Evolutionary conservation across 1,284 basidiomycete species (phyloP).

Genomic region (Neolentinus lepideus): DNA sequence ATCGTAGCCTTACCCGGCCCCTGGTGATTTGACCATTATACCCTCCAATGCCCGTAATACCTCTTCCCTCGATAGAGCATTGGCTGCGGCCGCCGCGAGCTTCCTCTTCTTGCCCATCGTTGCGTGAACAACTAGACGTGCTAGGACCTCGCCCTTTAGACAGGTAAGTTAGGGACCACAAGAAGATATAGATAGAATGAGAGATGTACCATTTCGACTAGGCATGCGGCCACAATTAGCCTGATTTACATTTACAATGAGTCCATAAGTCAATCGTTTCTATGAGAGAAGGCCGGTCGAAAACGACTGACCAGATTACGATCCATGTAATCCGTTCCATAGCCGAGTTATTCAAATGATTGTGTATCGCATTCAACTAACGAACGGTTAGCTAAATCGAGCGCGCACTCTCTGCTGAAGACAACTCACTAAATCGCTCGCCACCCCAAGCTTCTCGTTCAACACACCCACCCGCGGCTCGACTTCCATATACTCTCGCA

Average conservation of each 20-base stretch:
- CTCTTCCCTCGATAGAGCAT: conserved; percentile 26
- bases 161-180: background rate
- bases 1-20: background rate
- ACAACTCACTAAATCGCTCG: conserved; percentile 74
- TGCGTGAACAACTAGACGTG: conserved; percentile 69
- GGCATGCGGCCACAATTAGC: conserved; percentile 83
- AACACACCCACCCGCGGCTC: conserved; percentile 78
- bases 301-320: conserved; percentile 70
- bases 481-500: conserved; percentile 94
- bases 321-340: conserved; percentile 96
- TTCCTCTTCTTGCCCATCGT: conserved; percentile 21
- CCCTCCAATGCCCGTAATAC: conserved; percentile 32
- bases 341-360: conserved; percentile 85
- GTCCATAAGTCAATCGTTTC: too few species aligned
- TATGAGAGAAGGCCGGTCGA: background rate
- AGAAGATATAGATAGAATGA: conserved; percentile 3
- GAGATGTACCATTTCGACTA: conserved; percentile 69
- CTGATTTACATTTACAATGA: too few species aligned
- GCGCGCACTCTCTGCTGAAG: conserved; percentile 5
- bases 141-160: conserved; percentile 72
- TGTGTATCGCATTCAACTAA: conserved; percentile 90
- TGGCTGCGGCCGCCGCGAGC: conserved; percentile 7
- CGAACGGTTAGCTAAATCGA: conserved; percentile 7
- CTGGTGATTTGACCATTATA: conserved; percentile 18
- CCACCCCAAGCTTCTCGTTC: conserved; percentile 85